Conservation (phyloP, 2,329 filamentous ascomycete species). For the Lachnellula suecica region DNA sequence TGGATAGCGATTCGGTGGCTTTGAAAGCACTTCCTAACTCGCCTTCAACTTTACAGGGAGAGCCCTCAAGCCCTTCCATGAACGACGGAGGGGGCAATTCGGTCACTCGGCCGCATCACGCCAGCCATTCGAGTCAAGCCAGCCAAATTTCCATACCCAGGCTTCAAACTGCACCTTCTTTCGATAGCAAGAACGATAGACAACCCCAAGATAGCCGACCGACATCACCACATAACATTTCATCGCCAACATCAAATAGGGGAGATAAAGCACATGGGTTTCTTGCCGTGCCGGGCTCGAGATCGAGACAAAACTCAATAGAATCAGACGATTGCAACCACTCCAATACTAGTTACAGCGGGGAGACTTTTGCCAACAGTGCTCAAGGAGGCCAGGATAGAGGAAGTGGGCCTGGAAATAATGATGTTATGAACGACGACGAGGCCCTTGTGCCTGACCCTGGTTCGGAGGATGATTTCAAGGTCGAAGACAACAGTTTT, state of each 20-base stretch:
- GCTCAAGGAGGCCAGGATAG: slow-evolving; percentile 41
- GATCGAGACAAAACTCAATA: slow-evolving; percentile 63
- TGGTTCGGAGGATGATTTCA: slow-evolving; percentile 68
- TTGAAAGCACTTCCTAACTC: slow-evolving; percentile 36
- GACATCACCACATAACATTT: slow-evolving; percentile 67
- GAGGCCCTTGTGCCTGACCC: slow-evolving; percentile 56
- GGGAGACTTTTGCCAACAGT: slow-evolving; percentile 42
- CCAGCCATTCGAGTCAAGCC: slow-evolving; percentile 26
- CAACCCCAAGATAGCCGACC: slow-evolving; percentile 52
- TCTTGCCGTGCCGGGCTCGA: slow-evolving; percentile 60
- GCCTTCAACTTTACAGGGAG: slow-evolving; percentile 31
- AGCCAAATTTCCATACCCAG: slow-evolving; percentile 40
- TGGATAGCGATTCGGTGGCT: slow-evolving; percentile 33
- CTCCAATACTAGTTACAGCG: slow-evolving; percentile 40
- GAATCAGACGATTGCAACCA: slow-evolving; percentile 59
- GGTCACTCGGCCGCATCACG: slow-evolving; percentile 20
- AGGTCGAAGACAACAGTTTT: slow-evolving; percentile 67
- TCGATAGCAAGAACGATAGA: slow-evolving; percentile 46
- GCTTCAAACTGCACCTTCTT: slow-evolving; percentile 52
- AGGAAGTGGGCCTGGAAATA: slow-evolving; percentile 36
- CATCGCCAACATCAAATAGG: slow-evolving; percentile 56
- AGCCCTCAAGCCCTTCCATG: slow-evolving; percentile 35
- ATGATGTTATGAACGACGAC: slow-evolving; percentile 53
- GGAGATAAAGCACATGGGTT: slow-evolving; percentile 51
- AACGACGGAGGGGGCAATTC: slow-evolving; percentile 28